A percentile compares a stretch with the other conserved stretches of the same genome.
Conservation (phyloP, 805 yeast species). For the Yamadazyma olivae region DNA sequence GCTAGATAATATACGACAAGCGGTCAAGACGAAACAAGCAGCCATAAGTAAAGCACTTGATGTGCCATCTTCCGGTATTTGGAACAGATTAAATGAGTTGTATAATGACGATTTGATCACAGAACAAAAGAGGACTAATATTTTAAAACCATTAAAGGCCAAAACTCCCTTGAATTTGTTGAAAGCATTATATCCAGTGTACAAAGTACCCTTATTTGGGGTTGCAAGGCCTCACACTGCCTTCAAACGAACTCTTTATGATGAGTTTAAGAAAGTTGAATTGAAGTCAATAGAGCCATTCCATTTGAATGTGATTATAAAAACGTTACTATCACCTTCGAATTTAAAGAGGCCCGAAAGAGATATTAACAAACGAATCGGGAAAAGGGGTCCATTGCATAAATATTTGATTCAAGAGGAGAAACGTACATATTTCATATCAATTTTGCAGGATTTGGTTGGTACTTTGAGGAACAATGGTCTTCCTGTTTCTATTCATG, state of each 20-base stretch:
- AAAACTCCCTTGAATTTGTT: constrained; percentile 9
- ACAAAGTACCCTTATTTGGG: constrained; percentile 1
- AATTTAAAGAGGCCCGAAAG: constrained; percentile 25
- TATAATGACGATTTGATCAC: constrained; percentile 1
- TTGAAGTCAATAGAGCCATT: constrained; percentile 19
- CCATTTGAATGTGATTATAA: constrained; percentile 27
- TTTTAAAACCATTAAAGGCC: constrained; percentile 5
- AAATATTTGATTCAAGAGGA: constrained; percentile 9
- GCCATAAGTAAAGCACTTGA: background rate
- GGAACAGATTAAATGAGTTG: background rate
- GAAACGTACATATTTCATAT: constrained; percentile 17
- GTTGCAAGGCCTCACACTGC: background rate
- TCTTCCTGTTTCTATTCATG: constrained; percentile 26
- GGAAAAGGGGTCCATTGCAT: background rate
- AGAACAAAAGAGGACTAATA: constrained; percentile 1
- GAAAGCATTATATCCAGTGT: constrained; percentile 18
- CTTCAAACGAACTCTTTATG: constrained; percentile 15
- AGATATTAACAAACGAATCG: constrained; percentile 6
- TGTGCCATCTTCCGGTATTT: background rate
- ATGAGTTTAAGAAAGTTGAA: constrained; percentile 24
- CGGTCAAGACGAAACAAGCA: background rate
- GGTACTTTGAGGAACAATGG: constrained; percentile 23
- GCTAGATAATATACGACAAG: constrained; percentile 1
- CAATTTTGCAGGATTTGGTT: constrained; percentile 20
- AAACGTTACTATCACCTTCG: constrained; percentile 18